These are phyloP conservation scores for Graphium sp. DNA, from an alignment of 2,329 filamentous ascomycete genomes.

Conservation along the genomic window DNA sequence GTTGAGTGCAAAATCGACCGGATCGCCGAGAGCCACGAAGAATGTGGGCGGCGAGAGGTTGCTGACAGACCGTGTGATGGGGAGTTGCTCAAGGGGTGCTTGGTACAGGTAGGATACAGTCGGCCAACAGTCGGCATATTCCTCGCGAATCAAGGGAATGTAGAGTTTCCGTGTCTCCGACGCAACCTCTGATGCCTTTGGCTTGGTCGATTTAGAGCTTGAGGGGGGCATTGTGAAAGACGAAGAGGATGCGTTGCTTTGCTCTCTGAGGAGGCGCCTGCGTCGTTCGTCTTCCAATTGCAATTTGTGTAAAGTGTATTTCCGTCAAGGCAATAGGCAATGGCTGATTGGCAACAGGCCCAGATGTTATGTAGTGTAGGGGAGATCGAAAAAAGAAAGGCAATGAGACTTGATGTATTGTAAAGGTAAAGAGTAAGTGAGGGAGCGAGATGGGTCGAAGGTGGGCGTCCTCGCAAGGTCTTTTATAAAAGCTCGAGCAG, in stretches of 20 bases:
- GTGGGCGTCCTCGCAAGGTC: no score
- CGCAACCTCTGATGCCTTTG: constrained; percentile 36
- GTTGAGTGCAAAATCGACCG: constrained; percentile 40
- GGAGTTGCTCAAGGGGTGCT: constrained; percentile 28
- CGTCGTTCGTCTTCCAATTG: not conserved
- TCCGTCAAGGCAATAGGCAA: no score
- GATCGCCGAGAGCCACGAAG: constrained; percentile 36
- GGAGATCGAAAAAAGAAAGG: no score
- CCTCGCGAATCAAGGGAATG: constrained; percentile 44
- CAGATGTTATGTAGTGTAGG: no score
- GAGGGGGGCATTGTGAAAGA: constrained; percentile 3
- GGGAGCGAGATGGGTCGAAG: no score
- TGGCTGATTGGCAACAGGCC: no score
- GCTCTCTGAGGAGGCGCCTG: not conserved
- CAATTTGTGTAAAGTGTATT: no score
- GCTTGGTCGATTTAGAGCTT: constrained; percentile 2
- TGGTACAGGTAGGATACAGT: constrained; percentile 42
- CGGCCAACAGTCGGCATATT: constrained; percentile 35
- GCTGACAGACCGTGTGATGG: constrained; percentile 16
- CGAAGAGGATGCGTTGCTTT: no score
- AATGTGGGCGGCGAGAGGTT: constrained; percentile 25
- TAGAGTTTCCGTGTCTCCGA: constrained; percentile 56
- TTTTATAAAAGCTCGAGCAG: no score
- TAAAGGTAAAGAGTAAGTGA: no score
- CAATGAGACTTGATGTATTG: no score